Percentiles rank a stretch among this genome's conserved stretches.
Conservation (phyloP, 352 stramenopile species). For the Globisporangium uncinulatum region DNA sequence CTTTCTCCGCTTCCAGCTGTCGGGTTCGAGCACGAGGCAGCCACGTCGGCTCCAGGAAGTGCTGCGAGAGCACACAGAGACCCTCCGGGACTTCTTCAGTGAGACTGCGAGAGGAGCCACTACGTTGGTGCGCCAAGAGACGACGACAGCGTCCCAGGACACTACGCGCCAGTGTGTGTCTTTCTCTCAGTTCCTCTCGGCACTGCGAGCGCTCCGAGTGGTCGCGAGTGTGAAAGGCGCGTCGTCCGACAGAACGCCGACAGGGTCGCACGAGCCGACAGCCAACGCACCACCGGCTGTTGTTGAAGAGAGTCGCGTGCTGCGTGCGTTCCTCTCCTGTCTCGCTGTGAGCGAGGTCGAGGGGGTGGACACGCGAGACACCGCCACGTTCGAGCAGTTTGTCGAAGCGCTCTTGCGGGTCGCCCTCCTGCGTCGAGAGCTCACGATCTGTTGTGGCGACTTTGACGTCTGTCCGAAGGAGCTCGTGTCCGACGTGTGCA, state of each 20-base stretch:
- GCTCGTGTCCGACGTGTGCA: conserved; percentile 38
- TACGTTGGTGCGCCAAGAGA: background rate
- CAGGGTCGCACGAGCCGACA: background rate
- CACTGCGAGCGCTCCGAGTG: conserved; percentile 24
- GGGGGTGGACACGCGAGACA: background rate
- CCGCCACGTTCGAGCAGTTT: conserved; percentile 33
- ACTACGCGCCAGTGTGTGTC: conserved; percentile 4
- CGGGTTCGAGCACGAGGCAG: background rate
- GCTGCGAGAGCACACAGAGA: conserved; percentile 23
- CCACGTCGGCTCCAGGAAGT: conserved; percentile 19
- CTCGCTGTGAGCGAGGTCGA: conserved; percentile 26
- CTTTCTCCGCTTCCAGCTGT: conserved; percentile 33
- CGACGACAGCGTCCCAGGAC: background rate
- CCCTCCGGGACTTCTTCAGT: conserved; percentile 37
- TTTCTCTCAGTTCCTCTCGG: conserved; percentile 27
- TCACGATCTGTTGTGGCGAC: conserved; percentile 34
- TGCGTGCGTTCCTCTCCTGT: conserved; percentile 58
- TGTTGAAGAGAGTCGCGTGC: conserved; percentile 43
- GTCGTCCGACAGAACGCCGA: background rate
- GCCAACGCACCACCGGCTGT: conserved; percentile 6
- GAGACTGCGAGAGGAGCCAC: conserved; percentile 21
- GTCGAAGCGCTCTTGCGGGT: conserved; percentile 45
- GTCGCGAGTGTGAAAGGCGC: conserved; percentile 8
- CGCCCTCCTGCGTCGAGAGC: conserved; percentile 40
- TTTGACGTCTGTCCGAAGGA: conserved; percentile 55